A percentile compares a stretch with the other conserved stretches of the same genome.
phyloP scores from a whole-genome alignment of 352 stramenopile species.

The Globisporangium camurandrum region DNA sequence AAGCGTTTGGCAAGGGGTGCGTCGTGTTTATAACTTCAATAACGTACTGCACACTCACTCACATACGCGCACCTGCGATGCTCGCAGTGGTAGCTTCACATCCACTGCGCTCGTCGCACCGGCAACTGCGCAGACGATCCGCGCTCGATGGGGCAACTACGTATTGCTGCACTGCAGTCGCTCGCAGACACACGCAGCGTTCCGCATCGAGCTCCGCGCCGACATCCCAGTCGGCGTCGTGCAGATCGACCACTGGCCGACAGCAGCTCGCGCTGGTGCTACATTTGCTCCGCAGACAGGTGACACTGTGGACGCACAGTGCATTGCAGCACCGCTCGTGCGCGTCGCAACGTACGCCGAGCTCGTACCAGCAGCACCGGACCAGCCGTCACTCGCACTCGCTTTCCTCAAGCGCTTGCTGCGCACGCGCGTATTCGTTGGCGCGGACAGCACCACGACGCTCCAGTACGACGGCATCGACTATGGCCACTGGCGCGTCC shows the following conservation, averaged over 20 bases:
- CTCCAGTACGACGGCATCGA: slow-evolving; percentile 41
- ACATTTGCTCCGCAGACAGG: background rate
- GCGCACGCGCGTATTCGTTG: slow-evolving; percentile 27
- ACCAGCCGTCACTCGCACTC: slow-evolving; percentile 33
- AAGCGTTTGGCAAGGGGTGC: too few relatives aligned
- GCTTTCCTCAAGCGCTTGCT: slow-evolving; percentile 52
- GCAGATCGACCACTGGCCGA: slow-evolving; percentile 41
- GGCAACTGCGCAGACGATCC: slow-evolving; percentile 12
- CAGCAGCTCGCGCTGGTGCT: background rate
- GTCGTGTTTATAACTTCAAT: too few relatives aligned
- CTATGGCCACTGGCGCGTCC: slow-evolving; percentile 55
- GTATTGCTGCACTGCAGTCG: slow-evolving; percentile 11
- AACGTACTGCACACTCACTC: too few relatives aligned
- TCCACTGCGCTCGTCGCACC: slow-evolving; percentile 24
- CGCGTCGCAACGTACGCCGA: slow-evolving; percentile 45
- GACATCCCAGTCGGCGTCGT: slow-evolving; percentile 12
- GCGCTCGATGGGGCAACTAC: slow-evolving; percentile 24
- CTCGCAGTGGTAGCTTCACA: slow-evolving; percentile 13
- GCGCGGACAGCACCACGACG: slow-evolving; percentile 17
- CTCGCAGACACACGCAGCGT: slow-evolving; percentile 12
- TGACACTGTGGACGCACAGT: slow-evolving; percentile 13
- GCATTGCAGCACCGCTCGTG: slow-evolving; percentile 19
- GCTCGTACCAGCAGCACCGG: slow-evolving; percentile 23
- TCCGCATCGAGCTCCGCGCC: slow-evolving; percentile 29
- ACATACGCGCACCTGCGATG: too few relatives aligned